Evolutionary conservation across 1,139 yeast genomes (phyloP), one percentile per base, ranked within the genome.

Genomic region (Blastobotrys illinoisensis): DNA sequence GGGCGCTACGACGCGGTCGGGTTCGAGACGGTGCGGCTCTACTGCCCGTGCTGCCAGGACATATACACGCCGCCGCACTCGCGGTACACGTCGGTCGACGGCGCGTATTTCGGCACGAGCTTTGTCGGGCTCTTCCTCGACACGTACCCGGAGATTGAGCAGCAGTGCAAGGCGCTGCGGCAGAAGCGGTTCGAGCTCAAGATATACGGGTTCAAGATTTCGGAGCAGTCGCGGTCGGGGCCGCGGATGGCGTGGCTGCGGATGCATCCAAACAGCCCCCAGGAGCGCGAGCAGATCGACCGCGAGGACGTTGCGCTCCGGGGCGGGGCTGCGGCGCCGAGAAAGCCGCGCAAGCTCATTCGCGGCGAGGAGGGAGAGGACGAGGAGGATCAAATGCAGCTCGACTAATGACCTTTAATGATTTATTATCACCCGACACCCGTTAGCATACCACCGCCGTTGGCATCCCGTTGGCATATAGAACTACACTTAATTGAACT

Each of bases 171-270:
- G 57, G 77, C 74, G 66, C 77, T 73, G 70, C 78, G 78, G 66
- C 80, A 80, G 67, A 80, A 80, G 61, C 74, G 70, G 59, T 88
- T 82, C 67, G 87, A 88, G 45, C 78, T 90, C 66, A 87, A 85
- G 66, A 79, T 91, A 52, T 95, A 88, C 74, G 99, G 99, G 0
- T 93, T 95, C 74, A 82, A 81, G 61, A 78, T 93, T 45, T 82
- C 87, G 63, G 95, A 88, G 67, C 68, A 74, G 54, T 86, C 96
- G 53, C 75, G 79, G 19, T 80, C 88, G 50, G 99, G 99, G 0
- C 95, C 96, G 11, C 78, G 98, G 63, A 93, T 93, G 99, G 82
- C 80, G 65, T 93, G 99, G 99, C 76, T 93, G 58, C 81, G 98
- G 62, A 82, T 82, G 70, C 20, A 36, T 47, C 58, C 58, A 1